These are phyloP conservation scores for Dichotomocladium elegans DNA, from an alignment of 371 early-diverging fungal species.

Conservation along the genomic window DNA sequence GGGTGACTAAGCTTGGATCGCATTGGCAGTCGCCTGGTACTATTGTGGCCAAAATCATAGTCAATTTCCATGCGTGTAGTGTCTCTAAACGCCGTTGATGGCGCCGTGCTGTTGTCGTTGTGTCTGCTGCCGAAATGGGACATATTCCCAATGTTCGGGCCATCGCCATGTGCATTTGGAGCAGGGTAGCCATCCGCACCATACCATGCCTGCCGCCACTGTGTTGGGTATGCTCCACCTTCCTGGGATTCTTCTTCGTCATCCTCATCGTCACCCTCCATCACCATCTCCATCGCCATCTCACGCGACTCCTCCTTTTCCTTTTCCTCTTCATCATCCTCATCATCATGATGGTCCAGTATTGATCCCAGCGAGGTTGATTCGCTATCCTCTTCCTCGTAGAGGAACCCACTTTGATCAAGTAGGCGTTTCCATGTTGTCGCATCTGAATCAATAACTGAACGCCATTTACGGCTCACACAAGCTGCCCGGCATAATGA, in stretches of 20 bases:
- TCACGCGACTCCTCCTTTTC: no score
- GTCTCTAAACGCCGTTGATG: no score
- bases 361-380: not conserved
- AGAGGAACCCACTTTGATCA: conserved; percentile 43
- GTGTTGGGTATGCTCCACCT: not conserved
- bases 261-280: not conserved
- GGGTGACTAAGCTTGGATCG: conserved; percentile 45
- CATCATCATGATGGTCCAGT: not conserved
- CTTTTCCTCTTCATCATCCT: not conserved
- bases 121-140: not conserved
- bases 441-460: conserved; percentile 72
- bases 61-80: not conserved
- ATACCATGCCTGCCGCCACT: conserved; percentile 9
- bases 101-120: not conserved
- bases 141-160: not conserved
- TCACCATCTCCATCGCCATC: no score
- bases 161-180: not conserved
- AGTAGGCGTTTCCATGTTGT: conserved; percentile 58
- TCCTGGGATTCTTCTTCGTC: not conserved
- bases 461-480: conserved; percentile 76
- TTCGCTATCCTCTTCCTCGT: not conserved
- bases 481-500: conserved; percentile 80
- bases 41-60: not conserved
- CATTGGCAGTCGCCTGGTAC: no score
- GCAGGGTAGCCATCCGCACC: not conserved